These are phyloP conservation scores for Oidiodendron maius DNA, from an alignment of 495 filamentous ascomycete species.

Conservation along the genomic window DNA sequence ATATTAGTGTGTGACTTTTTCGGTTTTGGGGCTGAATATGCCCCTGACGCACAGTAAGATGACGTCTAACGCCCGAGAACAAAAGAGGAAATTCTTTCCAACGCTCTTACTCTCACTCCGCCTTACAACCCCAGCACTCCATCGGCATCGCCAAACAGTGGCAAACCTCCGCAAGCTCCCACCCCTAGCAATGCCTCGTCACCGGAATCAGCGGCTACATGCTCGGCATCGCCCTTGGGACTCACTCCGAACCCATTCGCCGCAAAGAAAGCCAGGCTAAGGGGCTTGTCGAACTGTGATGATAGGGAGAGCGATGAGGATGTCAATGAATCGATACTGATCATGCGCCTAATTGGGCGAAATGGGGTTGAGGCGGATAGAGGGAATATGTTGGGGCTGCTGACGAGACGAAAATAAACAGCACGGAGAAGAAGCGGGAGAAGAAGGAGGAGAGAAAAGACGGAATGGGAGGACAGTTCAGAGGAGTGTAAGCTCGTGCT, in stretches of 20 bases:
- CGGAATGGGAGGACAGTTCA: conserved; percentile 29
- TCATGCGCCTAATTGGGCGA: conserved; percentile 52
- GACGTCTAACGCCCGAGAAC: no score
- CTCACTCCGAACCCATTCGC: conserved; percentile 42
- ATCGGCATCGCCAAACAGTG: conserved; percentile 12
- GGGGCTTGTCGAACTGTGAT: conserved; percentile 17
- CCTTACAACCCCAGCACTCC: no score
- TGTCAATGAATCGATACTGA: conserved; percentile 45
- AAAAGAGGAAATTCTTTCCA: no score
- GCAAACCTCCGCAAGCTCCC: conserved; percentile 13
- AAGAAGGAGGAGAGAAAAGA: conserved; percentile 4
- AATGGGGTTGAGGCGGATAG: conserved; percentile 44
- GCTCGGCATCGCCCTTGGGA: conserved; percentile 44
- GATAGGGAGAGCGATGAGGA: conserved; percentile 46
- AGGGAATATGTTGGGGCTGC: conserved; percentile 41
- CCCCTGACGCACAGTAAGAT: no score
- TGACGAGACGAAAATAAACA: no score
- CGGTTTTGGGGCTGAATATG: no score
- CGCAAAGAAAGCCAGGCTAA: not conserved
- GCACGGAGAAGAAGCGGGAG: conserved; percentile 20
- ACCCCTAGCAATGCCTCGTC: conserved; percentile 34
- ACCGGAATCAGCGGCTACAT: conserved; percentile 60
- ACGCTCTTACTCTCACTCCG: no score
- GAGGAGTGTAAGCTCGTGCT: conserved; percentile 95
- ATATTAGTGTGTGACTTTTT: no score